Conservation (phyloP, 192 early-diverging fungal species). For the Cladochytrium replicatum region DNA sequence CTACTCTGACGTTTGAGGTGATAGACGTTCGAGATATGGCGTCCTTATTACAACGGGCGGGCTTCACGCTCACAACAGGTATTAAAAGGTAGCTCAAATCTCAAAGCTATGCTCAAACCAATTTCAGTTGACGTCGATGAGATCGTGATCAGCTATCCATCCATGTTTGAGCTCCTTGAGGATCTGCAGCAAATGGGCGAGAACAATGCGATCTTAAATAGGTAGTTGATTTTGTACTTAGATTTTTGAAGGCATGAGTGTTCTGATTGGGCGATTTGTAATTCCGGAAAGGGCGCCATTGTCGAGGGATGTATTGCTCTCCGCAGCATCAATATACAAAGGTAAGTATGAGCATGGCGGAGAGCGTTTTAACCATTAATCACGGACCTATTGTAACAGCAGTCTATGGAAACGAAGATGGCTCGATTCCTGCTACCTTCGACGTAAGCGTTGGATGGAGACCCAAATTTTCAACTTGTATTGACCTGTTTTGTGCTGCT, state of each 20-base stretch:
- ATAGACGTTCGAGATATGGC: conserved; percentile 65
- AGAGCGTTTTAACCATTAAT: neutral
- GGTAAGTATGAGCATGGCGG: conserved; percentile 44
- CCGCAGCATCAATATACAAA: conserved; percentile 79
- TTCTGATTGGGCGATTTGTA: neutral
- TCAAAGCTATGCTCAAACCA: neutral
- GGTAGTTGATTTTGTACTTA: conserved; percentile 30
- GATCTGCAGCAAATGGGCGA: conserved; percentile 93
- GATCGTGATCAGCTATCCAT: conserved; percentile 82
- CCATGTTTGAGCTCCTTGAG: conserved; percentile 79
- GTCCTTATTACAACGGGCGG: conserved; percentile 66
- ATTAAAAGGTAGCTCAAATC: neutral
- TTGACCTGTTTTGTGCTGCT: neutral
- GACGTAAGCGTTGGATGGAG: conserved; percentile 56
- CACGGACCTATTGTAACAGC: conserved; percentile 42
- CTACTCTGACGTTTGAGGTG: neutral
- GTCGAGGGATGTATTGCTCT: conserved; percentile 72
- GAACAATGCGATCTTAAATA: conserved; percentile 70
- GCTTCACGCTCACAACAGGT: conserved; percentile 76
- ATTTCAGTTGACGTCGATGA: conserved; percentile 76
- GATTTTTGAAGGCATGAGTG: too few species aligned
- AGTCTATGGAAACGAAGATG: conserved; percentile 79
- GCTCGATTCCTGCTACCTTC: conserved; percentile 88
- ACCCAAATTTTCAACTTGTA: conserved; percentile 7
- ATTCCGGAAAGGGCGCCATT: neutral